Percentiles rank a stretch among this genome's conserved stretches.
These are phyloP conservation scores for Climacium dendroides DNA, from an alignment of 225 moss, liverwort and hornwort genomes.

Conservation along the genomic window DNA sequence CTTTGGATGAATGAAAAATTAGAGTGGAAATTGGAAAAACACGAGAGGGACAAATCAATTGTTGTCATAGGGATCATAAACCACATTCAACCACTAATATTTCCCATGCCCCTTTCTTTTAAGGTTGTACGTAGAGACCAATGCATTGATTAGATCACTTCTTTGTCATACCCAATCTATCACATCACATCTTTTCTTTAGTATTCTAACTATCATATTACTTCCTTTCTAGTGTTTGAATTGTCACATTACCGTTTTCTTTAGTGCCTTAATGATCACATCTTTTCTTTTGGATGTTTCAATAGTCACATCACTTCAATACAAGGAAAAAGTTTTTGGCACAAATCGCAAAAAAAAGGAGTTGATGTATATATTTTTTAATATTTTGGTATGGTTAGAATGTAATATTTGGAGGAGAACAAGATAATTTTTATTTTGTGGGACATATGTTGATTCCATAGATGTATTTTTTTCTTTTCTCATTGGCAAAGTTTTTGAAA, in stretches of 20 bases:
- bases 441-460: accelerated
- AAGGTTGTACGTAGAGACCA: background rate
- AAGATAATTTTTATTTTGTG: background rate
- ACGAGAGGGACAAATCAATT: too few relatives aligned
- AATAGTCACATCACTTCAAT: background rate
- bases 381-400: background rate
- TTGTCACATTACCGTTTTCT: accelerated
- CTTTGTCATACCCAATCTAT: background rate
- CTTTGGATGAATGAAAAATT: background rate
- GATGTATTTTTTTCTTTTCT: background rate
- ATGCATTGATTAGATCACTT: background rate
- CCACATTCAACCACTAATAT: accelerated
- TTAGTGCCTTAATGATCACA: too few relatives aligned
- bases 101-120: accelerated
- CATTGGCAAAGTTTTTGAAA: background rate
- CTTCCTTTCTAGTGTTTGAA: background rate
- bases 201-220: too few relatives aligned
- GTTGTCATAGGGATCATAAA: too few relatives aligned
- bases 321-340: background rate
- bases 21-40: accelerated
- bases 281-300: background rate
- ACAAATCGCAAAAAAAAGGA: background rate
- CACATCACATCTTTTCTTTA: background rate
- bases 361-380: background rate
- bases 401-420: accelerated